Percentiles rank a stretch among this genome's conserved stretches.
Evolutionary conservation across 495 filamentous ascomycete genomes (phyloP).

Genomic region (Aspergillus biplanus): DNA sequence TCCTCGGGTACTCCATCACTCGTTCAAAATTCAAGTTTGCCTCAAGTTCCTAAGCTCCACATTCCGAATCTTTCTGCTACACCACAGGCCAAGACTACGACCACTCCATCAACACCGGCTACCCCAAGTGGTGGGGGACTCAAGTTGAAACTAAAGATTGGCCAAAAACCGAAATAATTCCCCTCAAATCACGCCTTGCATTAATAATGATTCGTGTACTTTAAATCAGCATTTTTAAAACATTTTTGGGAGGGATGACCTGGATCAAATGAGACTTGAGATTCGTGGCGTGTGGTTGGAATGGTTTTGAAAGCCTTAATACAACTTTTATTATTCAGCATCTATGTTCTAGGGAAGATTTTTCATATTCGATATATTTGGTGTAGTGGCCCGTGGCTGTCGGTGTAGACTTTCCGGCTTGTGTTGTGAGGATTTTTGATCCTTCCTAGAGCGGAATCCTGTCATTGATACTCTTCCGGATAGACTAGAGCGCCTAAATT

Average conservation of each 20-base stretch:
- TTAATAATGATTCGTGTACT: slow-evolving; percentile 23
- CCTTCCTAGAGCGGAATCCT: neutral
- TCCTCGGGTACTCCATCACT: slow-evolving; percentile 29
- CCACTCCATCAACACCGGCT: slow-evolving; percentile 42
- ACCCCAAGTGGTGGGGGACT: slow-evolving; percentile 41
- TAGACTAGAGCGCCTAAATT: neutral
- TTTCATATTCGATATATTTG: slow-evolving; percentile 12
- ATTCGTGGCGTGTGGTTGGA: slow-evolving; percentile 23
- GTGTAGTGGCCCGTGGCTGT: slow-evolving; percentile 11
- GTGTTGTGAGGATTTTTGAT: neutral
- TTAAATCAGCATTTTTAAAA: slow-evolving; percentile 21
- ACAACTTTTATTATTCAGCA: slow-evolving; percentile 13
- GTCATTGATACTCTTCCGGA: neutral
- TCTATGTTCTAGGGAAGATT: slow-evolving; percentile 12
- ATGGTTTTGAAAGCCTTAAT: slow-evolving; percentile 18
- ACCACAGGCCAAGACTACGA: slow-evolving; percentile 27
- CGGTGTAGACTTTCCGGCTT: neutral
- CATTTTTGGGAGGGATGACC: slow-evolving; percentile 16
- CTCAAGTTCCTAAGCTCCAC: slow-evolving; percentile 39
- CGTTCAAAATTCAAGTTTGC: slow-evolving; percentile 19
- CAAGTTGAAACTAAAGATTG: slow-evolving; percentile 51
- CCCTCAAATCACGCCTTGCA: neutral
- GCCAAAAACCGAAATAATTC: slow-evolving; percentile 39
- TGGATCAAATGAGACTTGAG: slow-evolving; percentile 17
- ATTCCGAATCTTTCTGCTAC: slow-evolving; percentile 39